These are phyloP conservation scores for Aureobasidium sp. DNA, from an alignment of 2,329 filamentous ascomycete species.

Conservation along the genomic window DNA sequence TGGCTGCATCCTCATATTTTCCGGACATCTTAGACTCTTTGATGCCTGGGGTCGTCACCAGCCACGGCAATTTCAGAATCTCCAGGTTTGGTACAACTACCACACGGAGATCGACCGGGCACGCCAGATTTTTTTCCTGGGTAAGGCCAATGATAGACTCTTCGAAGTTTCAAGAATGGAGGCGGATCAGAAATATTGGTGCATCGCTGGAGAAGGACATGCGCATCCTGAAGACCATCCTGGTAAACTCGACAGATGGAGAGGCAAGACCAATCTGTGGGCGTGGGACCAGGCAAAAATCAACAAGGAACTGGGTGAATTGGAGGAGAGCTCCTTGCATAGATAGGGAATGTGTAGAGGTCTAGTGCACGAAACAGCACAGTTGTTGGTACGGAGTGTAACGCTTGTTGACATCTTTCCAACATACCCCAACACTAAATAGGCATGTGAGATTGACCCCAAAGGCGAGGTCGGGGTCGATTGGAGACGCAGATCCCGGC, in stretches of 20 bases:
- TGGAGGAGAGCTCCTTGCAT: background rate
- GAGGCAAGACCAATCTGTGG: background rate
- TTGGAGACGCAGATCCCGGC: background rate
- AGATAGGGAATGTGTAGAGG: background rate
- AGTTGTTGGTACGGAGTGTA: too few species aligned
- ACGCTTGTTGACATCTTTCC: background rate
- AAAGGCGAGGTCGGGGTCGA: background rate
- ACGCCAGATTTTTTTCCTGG: background rate
- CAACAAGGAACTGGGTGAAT: background rate
- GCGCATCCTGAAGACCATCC: background rate
- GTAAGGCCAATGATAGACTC: background rate
- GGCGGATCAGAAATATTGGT: background rate
- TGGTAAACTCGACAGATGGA: background rate
- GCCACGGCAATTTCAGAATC: background rate
- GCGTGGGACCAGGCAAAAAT: background rate
- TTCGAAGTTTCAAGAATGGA: background rate
- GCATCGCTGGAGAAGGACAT: background rate
- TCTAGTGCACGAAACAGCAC: background rate
- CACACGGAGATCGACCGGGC: background rate
- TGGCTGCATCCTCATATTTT: background rate
- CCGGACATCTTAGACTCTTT: background rate
- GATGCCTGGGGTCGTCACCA: background rate
- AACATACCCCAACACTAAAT: background rate
- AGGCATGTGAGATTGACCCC: background rate
- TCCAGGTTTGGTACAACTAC: background rate